phyloP scores from a whole-genome alignment of 805 yeast species.

The Candida krabiensis region DNA sequence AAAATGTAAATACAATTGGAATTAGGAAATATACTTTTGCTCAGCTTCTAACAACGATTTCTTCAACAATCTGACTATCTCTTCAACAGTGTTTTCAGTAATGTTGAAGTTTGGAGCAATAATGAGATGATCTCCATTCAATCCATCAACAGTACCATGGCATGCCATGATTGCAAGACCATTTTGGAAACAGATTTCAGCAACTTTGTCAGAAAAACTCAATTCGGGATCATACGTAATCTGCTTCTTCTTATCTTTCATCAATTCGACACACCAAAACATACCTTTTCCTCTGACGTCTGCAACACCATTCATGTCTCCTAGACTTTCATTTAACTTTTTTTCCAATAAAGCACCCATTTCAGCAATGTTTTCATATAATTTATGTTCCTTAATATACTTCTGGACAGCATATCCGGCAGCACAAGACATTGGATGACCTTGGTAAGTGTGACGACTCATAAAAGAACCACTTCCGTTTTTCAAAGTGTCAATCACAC shows the following conservation, averaged over 20 bases:
- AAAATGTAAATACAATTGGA: no score
- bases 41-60: no score
- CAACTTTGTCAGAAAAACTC: constrained; percentile 26
- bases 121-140: no score
- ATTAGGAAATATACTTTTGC: no score
- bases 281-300: constrained; percentile 57
- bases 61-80: no score
- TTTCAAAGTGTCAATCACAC: constrained; percentile 37
- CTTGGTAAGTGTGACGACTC: constrained; percentile 55
- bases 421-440: constrained; percentile 46
- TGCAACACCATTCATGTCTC: constrained; percentile 37
- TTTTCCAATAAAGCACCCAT: constrained; percentile 39
- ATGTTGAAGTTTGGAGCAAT: no score
- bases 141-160: no score
- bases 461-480: constrained; percentile 41
- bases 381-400: constrained; percentile 34
- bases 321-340: constrained; percentile 29
- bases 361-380: constrained; percentile 41
- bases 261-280: constrained; percentile 54
- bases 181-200: constrained; percentile 33
- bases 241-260: constrained; percentile 42
- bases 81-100: no score
- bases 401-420: constrained; percentile 49
- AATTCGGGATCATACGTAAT: constrained; percentile 37
- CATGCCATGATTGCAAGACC: constrained; percentile 38